These are phyloP conservation scores for Scutellaria minor DNA, from an alignment of 257 asterid genomes.

Conservation along the genomic window DNA sequence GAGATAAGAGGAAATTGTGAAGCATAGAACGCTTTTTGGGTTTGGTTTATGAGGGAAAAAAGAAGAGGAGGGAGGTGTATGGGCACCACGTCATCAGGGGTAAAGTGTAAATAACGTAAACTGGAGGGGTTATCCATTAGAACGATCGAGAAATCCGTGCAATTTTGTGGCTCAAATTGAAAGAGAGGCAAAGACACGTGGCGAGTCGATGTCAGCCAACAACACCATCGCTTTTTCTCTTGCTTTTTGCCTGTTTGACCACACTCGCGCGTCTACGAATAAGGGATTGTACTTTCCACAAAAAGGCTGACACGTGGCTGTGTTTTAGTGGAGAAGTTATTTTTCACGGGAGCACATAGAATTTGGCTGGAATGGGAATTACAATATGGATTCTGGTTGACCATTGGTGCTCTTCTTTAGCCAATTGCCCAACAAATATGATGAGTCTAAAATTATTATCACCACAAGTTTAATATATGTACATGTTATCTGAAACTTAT, in stretches of 20 bases:
- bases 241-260: conserved; percentile 20
- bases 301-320: conserved; percentile 33
- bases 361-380: not conserved
- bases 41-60: conserved; percentile 32
- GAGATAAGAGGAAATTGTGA: conserved; percentile 35
- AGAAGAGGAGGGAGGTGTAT: conserved; percentile 14
- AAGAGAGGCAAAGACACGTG: conserved; percentile 66
- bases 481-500: too few relatives aligned
- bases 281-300: conserved; percentile 26
- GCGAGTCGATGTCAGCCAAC: conserved; percentile 50
- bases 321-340: conserved; percentile 26
- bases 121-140: conserved; percentile 21
- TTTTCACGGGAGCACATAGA: conserved; percentile 16
- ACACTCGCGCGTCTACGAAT: conserved; percentile 39
- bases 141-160: conserved; percentile 59
- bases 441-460: too few relatives aligned
- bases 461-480: too few relatives aligned
- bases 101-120: conserved; percentile 13
- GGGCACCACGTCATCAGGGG: conserved; percentile 65
- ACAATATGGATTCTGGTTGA: conserved; percentile 21
- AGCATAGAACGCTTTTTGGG: conserved; percentile 32
- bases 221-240: conserved; percentile 44
- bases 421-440: not conserved
- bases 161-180: conserved; percentile 72
- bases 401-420: conserved; percentile 5